A percentile compares a stretch with the other conserved stretches of the same genome.
Conservation (phyloP, 306 rosid species). For the Crotalaria pallida region DNA sequence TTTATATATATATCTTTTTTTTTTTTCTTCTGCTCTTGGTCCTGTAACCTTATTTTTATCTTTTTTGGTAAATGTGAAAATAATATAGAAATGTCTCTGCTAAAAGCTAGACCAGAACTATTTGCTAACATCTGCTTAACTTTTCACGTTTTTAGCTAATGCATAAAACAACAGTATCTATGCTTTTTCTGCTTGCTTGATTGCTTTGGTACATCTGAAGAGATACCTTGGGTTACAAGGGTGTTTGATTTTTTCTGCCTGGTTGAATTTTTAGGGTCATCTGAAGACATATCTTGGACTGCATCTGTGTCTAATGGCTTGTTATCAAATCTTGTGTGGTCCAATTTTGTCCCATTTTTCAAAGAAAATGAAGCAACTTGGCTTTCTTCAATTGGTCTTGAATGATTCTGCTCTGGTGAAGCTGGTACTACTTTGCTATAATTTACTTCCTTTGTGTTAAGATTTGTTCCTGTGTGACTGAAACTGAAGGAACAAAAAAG, state of each 20-base stretch:
- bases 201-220: not conserved
- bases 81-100: not conserved
- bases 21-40: not conserved
- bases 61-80: not conserved
- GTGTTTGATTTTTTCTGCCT: not conserved
- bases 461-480: conserved; percentile 51
- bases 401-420: conserved; percentile 43
- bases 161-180: conserved; percentile 43
- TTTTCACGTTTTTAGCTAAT: not conserved
- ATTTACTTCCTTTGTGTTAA: conserved; percentile 46
- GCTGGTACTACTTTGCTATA: conserved; percentile 61
- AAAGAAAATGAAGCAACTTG: conserved; percentile 22
- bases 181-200: conserved; percentile 7
- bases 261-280: conserved; percentile 21
- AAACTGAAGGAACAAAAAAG: conserved; percentile 35
- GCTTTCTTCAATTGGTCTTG: conserved; percentile 25
- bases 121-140: not conserved
- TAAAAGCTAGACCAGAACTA: not conserved
- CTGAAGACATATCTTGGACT: conserved; percentile 9
- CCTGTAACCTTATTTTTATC: not conserved
- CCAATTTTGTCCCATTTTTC: conserved; percentile 21
- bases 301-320: conserved; percentile 11
- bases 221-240: not conserved
- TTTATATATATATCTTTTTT: not conserved
- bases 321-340: conserved; percentile 11